Evolutionary conservation across 2,329 filamentous ascomycete genomes (phyloP).

Genomic region (Mariannaea elegans): DNA sequence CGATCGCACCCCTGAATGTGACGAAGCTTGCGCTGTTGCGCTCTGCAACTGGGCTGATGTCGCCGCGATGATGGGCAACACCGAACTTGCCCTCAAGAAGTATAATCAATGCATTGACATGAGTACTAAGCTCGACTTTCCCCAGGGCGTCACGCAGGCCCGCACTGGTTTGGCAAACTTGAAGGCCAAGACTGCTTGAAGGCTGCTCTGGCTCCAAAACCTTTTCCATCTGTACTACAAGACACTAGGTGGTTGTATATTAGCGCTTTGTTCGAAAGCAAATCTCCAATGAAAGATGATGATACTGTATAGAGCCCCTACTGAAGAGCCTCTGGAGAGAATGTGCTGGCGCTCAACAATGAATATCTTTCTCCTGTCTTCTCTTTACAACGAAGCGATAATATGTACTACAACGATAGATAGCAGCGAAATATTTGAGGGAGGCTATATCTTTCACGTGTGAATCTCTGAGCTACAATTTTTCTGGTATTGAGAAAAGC

Average conservation of each 20-base stretch:
- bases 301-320: not conserved
- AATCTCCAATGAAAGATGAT: not conserved
- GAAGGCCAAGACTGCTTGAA: slow-evolving; percentile 21
- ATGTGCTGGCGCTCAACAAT: too few species aligned
- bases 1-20: slow-evolving; percentile 79
- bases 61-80: slow-evolving; percentile 75
- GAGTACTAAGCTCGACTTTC: slow-evolving; percentile 62
- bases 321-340: not conserved
- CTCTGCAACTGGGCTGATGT: slow-evolving; percentile 90
- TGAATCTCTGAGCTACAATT: not conserved
- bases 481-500: not conserved
- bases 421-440: too few species aligned
- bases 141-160: slow-evolving; percentile 61
- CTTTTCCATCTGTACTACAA: not conserved
- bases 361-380: too few species aligned
- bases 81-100: slow-evolving; percentile 69
- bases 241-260: not conserved
- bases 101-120: slow-evolving; percentile 75
- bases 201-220: not conserved
- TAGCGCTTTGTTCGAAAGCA: not conserved
- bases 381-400: too few species aligned
- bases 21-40: slow-evolving; percentile 82
- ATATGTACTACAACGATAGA: too few species aligned
- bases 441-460: not conserved
- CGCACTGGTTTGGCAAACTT: slow-evolving; percentile 57